A percentile compares a stretch with the other conserved stretches of the same genome.
Conservation (phyloP, 208 protist genomes). For the Phytomonas sp. region DNA sequence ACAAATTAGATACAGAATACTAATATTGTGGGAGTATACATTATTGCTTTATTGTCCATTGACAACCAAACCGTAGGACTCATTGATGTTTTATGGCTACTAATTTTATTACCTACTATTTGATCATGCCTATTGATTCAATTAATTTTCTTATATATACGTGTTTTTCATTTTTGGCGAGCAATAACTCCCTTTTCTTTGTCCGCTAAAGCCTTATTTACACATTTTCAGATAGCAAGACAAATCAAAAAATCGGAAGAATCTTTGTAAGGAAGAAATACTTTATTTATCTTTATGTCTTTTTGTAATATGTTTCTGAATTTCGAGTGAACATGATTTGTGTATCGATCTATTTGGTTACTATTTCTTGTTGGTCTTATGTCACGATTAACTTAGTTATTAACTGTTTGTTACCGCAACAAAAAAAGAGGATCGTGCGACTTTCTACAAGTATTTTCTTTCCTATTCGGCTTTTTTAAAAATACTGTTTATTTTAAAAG, state of each 20-base stretch:
- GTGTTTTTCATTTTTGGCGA: conserved; percentile 1
- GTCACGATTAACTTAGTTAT: too few relatives aligned
- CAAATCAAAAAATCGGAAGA: too few relatives aligned
- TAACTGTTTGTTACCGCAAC: too few relatives aligned
- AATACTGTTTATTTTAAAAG: background rate
- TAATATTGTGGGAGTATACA: too few relatives aligned
- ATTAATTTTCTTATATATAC: conserved; percentile 3
- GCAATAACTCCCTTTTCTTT: background rate
- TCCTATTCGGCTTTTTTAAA: conserved; percentile 6
- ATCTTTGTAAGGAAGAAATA: too few relatives aligned
- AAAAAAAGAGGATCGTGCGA: too few relatives aligned
- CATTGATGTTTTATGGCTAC: background rate
- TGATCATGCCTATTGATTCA: conserved; percentile 16
- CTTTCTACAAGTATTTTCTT: background rate
- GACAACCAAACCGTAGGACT: too few relatives aligned
- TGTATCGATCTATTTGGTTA: conserved; percentile 5
- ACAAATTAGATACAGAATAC: too few relatives aligned
- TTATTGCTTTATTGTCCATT: too few relatives aligned
- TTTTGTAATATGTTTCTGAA: conserved; percentile 1
- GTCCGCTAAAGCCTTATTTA: conserved; percentile 1
- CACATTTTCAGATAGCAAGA: background rate
- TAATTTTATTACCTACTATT: conserved; percentile 19
- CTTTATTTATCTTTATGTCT: background rate
- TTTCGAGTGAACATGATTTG: background rate
- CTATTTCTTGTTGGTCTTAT: conserved; percentile 7